These are phyloP conservation scores for Leucocoprinus birnbaumii DNA, from an alignment of 768 basidiomycete species.

Conservation along the genomic window DNA sequence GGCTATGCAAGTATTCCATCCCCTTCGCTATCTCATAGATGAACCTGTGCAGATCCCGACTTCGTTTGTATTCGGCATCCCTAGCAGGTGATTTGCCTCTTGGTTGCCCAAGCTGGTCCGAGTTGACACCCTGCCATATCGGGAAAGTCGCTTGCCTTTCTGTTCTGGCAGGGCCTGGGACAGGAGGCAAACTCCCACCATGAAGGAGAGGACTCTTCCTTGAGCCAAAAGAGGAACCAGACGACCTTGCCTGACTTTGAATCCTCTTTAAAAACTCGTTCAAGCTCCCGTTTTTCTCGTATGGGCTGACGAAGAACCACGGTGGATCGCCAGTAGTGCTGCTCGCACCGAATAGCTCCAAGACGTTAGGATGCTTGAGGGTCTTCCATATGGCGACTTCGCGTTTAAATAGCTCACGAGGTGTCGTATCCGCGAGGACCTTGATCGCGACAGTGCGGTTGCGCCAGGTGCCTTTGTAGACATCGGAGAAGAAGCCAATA, in stretches of 20 bases:
- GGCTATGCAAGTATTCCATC: slow-evolving; percentile 75
- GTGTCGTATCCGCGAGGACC: slow-evolving; percentile 60
- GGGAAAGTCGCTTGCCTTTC: slow-evolving; percentile 7
- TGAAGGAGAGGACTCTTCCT: slow-evolving; percentile 3
- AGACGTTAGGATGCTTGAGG: slow-evolving; percentile 66
- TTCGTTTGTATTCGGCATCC: slow-evolving; percentile 18
- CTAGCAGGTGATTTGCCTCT: neutral
- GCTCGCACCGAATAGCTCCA: slow-evolving; percentile 79
- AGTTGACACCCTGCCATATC: slow-evolving; percentile 8
- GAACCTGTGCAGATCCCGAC: slow-evolving; percentile 51
- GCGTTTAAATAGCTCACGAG: slow-evolving; percentile 63
- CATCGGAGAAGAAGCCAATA: slow-evolving; percentile 72
- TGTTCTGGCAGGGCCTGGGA: neutral
- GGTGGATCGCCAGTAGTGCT: slow-evolving; percentile 61
- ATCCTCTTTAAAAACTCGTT: slow-evolving; percentile 42
- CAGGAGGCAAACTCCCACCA: neutral
- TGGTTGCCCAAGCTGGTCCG: neutral
- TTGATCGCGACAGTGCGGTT: slow-evolving; percentile 69
- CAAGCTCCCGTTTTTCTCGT: slow-evolving; percentile 64
- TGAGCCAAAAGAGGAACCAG: neutral
- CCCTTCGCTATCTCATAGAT: slow-evolving; percentile 76
- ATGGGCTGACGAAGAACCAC: slow-evolving; percentile 80
- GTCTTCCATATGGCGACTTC: slow-evolving; percentile 73
- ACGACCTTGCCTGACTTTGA: neutral
- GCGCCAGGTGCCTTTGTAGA: slow-evolving; percentile 76